Base-by-base conservation (phyloP, 2,329 filamentous ascomycete genomes). In the Penicillium sp. region DNA sequence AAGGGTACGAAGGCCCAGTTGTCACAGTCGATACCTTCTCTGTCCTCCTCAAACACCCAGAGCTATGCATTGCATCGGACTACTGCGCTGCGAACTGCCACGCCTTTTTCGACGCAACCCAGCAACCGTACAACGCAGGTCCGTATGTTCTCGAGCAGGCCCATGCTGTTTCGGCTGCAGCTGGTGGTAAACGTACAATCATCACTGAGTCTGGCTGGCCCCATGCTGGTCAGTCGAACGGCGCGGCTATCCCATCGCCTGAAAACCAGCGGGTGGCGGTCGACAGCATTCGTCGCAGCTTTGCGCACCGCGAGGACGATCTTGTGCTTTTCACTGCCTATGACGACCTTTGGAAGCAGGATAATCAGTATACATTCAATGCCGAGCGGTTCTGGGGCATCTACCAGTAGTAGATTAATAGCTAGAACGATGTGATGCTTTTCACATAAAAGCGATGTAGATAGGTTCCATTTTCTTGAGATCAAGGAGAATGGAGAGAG, bases 181-280 rank as follows among this genome's bases (percentile, higher is more conserved):
- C 79, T 3, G 85, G 83, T 55, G 78, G 78, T 26, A 89, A 92
- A 76, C 82, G 83, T 49, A 83, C 90, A 35, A 81, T 94, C 40
- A 87, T 96, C 67, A 92, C 91, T 1, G 93, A 96, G 80, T 89
- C 89, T 3, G 93, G 93, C 54, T 97, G 92, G 92, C 92, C 92
- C 45, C 87, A 85, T 73, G 76, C 85, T 66, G 92, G 92, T 19
- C 67, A 80, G 13, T 62, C 82, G 55, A 93, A 95, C 72, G 85
- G 86, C 2, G 71, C 73, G 19, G 91, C 91, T n/a, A 80, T 93
- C 1, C 89, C 92, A 0, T 86, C 87, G 13, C 69, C 79, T n/a
- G 78, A 81, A 11, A 87, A 93, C 66, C 92, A 96, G 75, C 73
- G 79, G 11, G 73, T 76, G 25, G 92, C 92, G 11, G 75, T 96